Evolutionary conservation across 2,329 filamentous ascomycete genomes (phyloP), one percentile per base, ranked within the genome.

Genomic region (Thelonectria olida): DNA sequence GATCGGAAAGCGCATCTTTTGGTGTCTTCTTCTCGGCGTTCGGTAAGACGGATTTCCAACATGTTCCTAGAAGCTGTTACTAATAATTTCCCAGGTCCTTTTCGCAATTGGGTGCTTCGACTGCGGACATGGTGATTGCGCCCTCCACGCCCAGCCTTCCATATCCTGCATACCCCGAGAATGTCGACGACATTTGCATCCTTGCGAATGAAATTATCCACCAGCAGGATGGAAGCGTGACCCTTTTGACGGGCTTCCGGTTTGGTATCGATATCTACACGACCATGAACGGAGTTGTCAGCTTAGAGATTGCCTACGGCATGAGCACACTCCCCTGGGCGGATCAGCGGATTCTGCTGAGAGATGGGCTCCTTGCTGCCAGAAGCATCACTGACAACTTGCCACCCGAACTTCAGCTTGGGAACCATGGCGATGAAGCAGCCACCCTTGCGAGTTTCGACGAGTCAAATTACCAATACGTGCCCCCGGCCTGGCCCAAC

Each of bases 171-270:
- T 82, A 93, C 12, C 93, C 93, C 0, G 80, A 90, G 19, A 93
- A 96, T 70, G 88, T 96, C 1, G 93, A 97, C 67, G 93, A 97
- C 75, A 88, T 90, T 58, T 94, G 88, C 71, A 91, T 97, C 59
- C 89, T 89, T 59, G 82, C 89, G 1, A 86, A 88, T 22, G 87
- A 91, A 63, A 87, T 95, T 52, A 85, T 90, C 28, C 82, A 85
- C 7, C 93, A 95, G 69, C 90, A 91, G 2, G 79, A 87, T 17
- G 88, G 87, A 5, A 81, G 85, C 1, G 79, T 94, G 1, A 91
- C 93, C 0, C 84, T 90, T 36, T 80, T 97, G 45, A 88, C 90
- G 0, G 93, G 92, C 0, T 97, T 96, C 80, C 94, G 93, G 62
- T 85, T 90, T 58, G 93, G 90, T 61, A 88, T 93, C 31, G 87